Conservation (phyloP, 495 filamentous ascomycete species). For the Penicillium waksmanii region DNA sequence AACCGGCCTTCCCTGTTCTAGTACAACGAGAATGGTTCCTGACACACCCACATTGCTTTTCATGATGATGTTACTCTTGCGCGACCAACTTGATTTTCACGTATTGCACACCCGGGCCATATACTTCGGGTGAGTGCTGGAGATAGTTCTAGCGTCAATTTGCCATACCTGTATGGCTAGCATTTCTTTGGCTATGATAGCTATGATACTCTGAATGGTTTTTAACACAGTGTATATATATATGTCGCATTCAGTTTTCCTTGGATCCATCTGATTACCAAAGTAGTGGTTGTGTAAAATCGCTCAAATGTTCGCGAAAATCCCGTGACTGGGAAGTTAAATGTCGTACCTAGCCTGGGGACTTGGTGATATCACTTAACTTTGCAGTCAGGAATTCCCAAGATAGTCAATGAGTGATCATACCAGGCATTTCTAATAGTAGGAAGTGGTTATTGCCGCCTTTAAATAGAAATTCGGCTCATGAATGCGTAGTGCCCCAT, state of each 20-base stretch:
- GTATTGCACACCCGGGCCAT: constrained; percentile 14
- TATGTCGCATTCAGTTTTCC: constrained; percentile 16
- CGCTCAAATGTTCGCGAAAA: too few relatives aligned
- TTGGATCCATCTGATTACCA: neutral
- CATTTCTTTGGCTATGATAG: constrained; percentile 15
- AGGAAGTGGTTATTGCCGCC: neutral
- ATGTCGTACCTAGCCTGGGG: too few relatives aligned
- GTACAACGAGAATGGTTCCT: neutral
- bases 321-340: too few relatives aligned
- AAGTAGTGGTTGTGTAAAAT: too few relatives aligned
- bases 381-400: neutral
- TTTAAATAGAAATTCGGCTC: neutral
- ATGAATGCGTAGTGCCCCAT: neutral
- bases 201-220: constrained; percentile 28
- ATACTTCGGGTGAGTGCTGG: constrained; percentile 23
- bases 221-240: constrained; percentile 31
- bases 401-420: too few relatives aligned
- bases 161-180: constrained; percentile 22
- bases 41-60: constrained; percentile 10
- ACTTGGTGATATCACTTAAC: neutral
- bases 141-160: constrained; percentile 12
- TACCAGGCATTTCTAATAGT: too few relatives aligned
- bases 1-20: neutral
- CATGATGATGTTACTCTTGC: constrained; percentile 22
- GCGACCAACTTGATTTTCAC: constrained; percentile 23